Evolutionary conservation across 106 monocot genomes (phyloP).

Genomic region (Platanthera guangdongensis): DNA sequence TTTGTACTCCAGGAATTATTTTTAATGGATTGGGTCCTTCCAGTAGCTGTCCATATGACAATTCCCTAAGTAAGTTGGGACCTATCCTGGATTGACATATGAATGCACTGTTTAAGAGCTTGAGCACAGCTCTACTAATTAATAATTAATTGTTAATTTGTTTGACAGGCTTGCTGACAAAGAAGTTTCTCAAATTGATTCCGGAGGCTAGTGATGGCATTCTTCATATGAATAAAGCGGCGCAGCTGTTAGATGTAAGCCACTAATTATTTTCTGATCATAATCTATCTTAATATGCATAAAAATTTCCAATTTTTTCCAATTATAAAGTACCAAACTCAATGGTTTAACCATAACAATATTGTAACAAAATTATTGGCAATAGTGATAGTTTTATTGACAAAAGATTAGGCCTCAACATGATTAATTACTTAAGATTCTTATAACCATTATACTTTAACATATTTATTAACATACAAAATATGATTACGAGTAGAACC

Average conservation of each 20-base stretch:
- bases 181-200: slow-evolving; percentile 86
- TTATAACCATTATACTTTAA: too few species aligned
- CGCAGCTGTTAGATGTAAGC: slow-evolving; percentile 74
- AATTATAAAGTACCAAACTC: too few species aligned
- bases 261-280: neutral
- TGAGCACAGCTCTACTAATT: neutral
- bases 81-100: neutral
- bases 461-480: too few species aligned
- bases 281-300: neutral
- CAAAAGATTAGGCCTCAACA: too few species aligned
- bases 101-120: neutral
- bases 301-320: too few species aligned
- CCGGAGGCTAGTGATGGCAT: slow-evolving; percentile 87
- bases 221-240: slow-evolving; percentile 90
- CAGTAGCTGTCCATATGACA: slow-evolving; percentile 70
- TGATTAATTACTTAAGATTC: too few species aligned
- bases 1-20: slow-evolving; percentile 10
- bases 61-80: slow-evolving; percentile 64
- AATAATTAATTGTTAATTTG: neutral
- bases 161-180: slow-evolving; percentile 77
- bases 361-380: too few species aligned
- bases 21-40: slow-evolving; percentile 23
- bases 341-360: too few species aligned
- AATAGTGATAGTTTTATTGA: too few species aligned
- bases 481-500: too few species aligned